Base-by-base conservation (phyloP, 495 filamentous ascomycete genomes). In the Penicillium lividum region DNA sequence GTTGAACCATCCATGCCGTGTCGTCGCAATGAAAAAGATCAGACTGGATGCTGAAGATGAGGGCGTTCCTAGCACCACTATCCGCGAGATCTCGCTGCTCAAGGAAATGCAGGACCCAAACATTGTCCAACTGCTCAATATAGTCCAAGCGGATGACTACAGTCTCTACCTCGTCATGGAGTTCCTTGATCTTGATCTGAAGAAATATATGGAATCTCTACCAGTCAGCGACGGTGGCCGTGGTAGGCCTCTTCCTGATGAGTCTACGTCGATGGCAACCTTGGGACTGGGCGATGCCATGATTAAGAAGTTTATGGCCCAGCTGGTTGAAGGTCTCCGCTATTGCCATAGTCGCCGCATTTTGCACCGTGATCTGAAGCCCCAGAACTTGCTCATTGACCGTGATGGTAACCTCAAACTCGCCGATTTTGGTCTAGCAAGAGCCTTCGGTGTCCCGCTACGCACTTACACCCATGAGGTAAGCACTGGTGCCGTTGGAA, bases 151-250 rank as follows among this genome's bases (percentile, higher is more conserved):
- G 61, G 93, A 97, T 72, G 91, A 91, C 50, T 93, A 97, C 77
- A 98, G 96, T 73, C 85, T 98, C 38, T 97, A 96, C 72, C 84
- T 98, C 25, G 93, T 98, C 42, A 91, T 93, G 59, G 93, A 98
- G 67, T 98, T 91, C 74, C 86, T 97, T 61, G 93, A 97, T 67
- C 82, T 93, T 40, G 93, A 97, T 64, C 76, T 97, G 48, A 97
- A 98, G 80, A 97, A 96, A 73, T 98, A 97, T 78, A 98, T 98
- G 95, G 94, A 98, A 75, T 86, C 93, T 42, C 84, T 99, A 47
- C 94, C 94, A 7, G 84, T 94, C 47, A 89, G 85, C 63, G 90
- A 97, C 67, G 93, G 93, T 62, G 93, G 92, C 28, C 84, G 92
- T 45, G 93, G 92, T 56, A 95, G 92, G 77, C 82, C 92, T 31